Evolutionary conservation across 306 rosid species (phyloP).

Genomic region (Betula pendula): DNA sequence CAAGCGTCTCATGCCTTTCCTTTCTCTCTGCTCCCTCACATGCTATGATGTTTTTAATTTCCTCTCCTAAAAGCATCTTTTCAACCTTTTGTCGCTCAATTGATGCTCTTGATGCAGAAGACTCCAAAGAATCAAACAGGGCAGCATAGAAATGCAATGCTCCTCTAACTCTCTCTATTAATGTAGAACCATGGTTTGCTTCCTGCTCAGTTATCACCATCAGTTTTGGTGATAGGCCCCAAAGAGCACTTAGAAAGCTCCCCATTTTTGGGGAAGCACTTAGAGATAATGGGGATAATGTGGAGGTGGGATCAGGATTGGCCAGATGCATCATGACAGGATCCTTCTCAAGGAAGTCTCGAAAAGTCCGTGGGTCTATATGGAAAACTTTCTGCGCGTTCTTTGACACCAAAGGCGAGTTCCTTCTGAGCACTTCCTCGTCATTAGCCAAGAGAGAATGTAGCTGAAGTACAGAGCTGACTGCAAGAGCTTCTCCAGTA

Average conservation of each 20-base stretch:
- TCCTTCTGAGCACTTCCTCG: slow-evolving; percentile 43
- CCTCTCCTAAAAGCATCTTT: slow-evolving; percentile 72
- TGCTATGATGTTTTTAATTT: slow-evolving; percentile 77
- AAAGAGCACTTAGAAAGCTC: slow-evolving; percentile 47
- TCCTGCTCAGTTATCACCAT: slow-evolving; percentile 84
- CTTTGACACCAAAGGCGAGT: no score
- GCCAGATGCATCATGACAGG: slow-evolving; percentile 10
- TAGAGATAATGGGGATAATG: slow-evolving; percentile 59
- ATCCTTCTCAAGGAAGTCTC: no score
- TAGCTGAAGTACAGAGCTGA: slow-evolving; percentile 72
- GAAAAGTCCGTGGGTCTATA: no score
- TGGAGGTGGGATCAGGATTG: slow-evolving; percentile 56
- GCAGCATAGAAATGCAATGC: slow-evolving; percentile 69
- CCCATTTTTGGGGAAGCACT: slow-evolving; percentile 76
- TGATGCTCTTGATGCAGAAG: slow-evolving; percentile 56
- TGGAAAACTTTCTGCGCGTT: no score
- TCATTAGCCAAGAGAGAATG: slow-evolving; percentile 75
- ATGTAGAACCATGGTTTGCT: slow-evolving; percentile 63
- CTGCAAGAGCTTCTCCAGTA: slow-evolving; percentile 87
- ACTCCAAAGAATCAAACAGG: slow-evolving; percentile 77
- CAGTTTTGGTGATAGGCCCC: slow-evolving; percentile 64
- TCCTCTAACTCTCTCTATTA: slow-evolving; percentile 63
- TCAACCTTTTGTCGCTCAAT: slow-evolving; percentile 64
- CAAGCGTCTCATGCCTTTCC: slow-evolving; percentile 78
- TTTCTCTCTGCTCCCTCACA: slow-evolving; percentile 76